Evolutionary conservation across 257 asterid genomes (phyloP).

Genomic region (Nicotiana tabacum): DNA sequence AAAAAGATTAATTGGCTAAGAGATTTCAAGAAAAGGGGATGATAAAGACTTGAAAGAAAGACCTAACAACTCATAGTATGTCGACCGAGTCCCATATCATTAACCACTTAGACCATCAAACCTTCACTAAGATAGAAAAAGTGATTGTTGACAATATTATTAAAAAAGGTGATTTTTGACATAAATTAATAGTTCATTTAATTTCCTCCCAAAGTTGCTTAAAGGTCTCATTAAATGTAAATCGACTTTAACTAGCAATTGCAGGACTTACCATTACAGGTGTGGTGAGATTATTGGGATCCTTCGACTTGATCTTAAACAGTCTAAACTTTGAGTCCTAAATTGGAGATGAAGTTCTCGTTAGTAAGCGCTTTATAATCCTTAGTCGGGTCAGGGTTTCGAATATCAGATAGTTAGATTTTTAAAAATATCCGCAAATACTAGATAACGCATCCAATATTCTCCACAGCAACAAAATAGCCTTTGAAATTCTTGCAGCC

Average conservation of each 20-base stretch:
- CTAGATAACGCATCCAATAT: neutral
- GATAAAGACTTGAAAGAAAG: neutral
- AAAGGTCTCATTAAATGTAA: neutral
- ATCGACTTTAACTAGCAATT: neutral
- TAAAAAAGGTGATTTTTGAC: neutral
- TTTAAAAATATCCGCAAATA: too few species aligned
- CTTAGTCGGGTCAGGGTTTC: too few species aligned
- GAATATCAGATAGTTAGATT: too few species aligned
- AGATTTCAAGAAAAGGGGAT: neutral
- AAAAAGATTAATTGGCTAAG: neutral
- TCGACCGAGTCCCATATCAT: neutral
- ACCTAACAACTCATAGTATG: neutral
- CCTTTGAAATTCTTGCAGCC: neutral
- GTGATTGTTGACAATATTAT: neutral
- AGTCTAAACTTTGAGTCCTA: too few species aligned
- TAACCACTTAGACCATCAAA: neutral
- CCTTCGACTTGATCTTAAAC: neutral
- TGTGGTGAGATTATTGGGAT: neutral
- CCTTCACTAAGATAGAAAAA: neutral
- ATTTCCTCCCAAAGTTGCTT: neutral
- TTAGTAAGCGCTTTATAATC: too few species aligned
- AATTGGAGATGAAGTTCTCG: too few species aligned
- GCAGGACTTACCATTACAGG: neutral
- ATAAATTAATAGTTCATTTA: neutral
- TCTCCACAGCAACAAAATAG: neutral